These are phyloP conservation scores for Thelephora aurantiotincta DNA, from an alignment of 768 basidiomycete genomes.

Conservation along the genomic window DNA sequence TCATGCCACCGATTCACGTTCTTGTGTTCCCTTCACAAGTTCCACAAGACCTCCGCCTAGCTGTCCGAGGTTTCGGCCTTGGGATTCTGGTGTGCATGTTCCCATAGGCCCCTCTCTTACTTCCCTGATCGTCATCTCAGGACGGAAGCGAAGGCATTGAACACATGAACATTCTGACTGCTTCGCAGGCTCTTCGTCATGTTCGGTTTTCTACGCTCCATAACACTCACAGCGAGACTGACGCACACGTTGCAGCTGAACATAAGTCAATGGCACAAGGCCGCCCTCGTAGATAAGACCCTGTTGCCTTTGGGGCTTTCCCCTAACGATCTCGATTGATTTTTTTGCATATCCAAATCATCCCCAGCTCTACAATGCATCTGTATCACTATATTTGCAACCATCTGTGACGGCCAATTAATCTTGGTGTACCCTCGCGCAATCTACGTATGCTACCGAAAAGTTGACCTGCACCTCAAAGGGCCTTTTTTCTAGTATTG, in stretches of 20 bases:
- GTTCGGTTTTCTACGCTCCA: conserved; percentile 21
- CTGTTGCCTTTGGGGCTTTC: not conserved
- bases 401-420: no score
- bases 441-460: no score
- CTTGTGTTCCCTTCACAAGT: conserved; percentile 61
- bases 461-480: no score
- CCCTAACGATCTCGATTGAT: not conserved
- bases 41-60: conserved; percentile 53
- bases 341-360: no score
- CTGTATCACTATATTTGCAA: no score
- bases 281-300: not conserved
- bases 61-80: conserved; percentile 61
- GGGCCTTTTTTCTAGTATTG: no score
- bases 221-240: not conserved
- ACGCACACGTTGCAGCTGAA: not conserved
- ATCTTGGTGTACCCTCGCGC: no score
- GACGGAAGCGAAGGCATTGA: conserved; percentile 32
- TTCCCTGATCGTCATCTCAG: not conserved
- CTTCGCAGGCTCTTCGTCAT: conserved; percentile 40
- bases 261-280: not conserved
- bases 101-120: not conserved
- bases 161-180: conserved; percentile 65
- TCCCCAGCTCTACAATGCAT: no score
- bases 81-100: conserved; percentile 31
- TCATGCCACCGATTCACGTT: conserved; percentile 59